A percentile compares a stretch with the other conserved stretches of the same genome.
phyloP scores from a whole-genome alignment of 2,329 filamentous ascomycete species.

The Ceratocystis huliohia region DNA sequence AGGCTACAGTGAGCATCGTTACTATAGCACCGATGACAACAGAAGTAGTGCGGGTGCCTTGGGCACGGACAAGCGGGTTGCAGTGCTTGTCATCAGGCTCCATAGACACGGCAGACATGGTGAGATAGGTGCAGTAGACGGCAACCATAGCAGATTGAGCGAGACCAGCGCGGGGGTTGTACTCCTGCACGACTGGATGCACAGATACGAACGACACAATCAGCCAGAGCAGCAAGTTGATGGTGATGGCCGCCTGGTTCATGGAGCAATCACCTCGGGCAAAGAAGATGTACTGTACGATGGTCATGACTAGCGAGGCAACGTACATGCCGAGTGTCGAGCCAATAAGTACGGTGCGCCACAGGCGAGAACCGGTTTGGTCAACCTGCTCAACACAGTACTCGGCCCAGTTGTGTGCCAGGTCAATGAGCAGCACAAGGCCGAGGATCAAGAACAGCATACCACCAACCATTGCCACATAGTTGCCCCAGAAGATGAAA shows the following conservation, averaged over 20 bases:
- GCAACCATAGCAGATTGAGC: slow-evolving; percentile 97
- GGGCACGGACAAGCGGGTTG: slow-evolving; percentile 79
- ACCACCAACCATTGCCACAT: slow-evolving; percentile 74
- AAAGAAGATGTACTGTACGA: slow-evolving; percentile 96
- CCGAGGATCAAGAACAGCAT: slow-evolving; percentile 91
- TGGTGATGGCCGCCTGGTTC: slow-evolving; percentile 92
- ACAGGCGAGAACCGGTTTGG: slow-evolving; percentile 67
- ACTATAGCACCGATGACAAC: slow-evolving; percentile 87
- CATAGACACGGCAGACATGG: slow-evolving; percentile 97
- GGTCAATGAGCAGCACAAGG: slow-evolving; percentile 80
- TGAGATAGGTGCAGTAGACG: slow-evolving; percentile 96
- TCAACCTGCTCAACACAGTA: slow-evolving; percentile 92
- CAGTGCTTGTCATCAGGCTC: slow-evolving; percentile 87
- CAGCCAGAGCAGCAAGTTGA: slow-evolving; percentile 79
- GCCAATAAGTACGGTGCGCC: slow-evolving; percentile 78
- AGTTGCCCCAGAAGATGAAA: slow-evolving; percentile 93
- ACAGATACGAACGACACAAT: slow-evolving; percentile 73
- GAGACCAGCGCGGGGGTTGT: slow-evolving; percentile 83
- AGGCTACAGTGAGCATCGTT: slow-evolving; percentile 92
- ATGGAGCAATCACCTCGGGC: slow-evolving; percentile 69
- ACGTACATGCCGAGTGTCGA: slow-evolving; percentile 92
- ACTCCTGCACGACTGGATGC: slow-evolving; percentile 78
- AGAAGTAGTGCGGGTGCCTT: slow-evolving; percentile 77
- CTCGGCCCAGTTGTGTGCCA: slow-evolving; percentile 95
- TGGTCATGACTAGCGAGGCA: slow-evolving; percentile 80